Evolutionary conservation across 805 yeast genomes (phyloP), one percentile per base, ranked within the genome.

Genomic region (Nakazawaea populi): DNA sequence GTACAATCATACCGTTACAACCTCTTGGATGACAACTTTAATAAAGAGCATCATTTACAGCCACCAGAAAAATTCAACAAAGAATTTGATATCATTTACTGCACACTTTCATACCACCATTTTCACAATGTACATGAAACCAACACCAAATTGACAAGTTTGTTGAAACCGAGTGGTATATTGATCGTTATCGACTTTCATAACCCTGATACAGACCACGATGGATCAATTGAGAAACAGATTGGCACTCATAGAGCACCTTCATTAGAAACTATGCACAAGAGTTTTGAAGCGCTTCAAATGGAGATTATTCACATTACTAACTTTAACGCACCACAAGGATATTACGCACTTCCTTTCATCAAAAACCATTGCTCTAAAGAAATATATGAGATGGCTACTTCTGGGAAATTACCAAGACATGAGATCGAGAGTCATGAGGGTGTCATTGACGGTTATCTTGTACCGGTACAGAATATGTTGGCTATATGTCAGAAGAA

Each of bases 81-180:
- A 1, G 42, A 60, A 9, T 68, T 67, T 53, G 75, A 73, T 54
- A 57, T 64, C 24, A 62, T 72, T 28, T 50, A 61, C 1, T 69
- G 73, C 46, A 68, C 76, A 1, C 56, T 70, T 24, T 58, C 74
- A 1, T 72, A 65, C 53, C 77, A 73, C 53, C 77, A 73, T 54
- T 53, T 73, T 12, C 60, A 66, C 10, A 60, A 67, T 45, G 63
- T 67, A 46, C 57, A 59, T 18, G 57, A 56, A 3, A 64, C 70
- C 8, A 65, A 72, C 9, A 53, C 54, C 52, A 63, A 61, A 51
- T 56, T 73, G 52, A 60, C 63, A 7, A 55, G 63, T 5, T 68
- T 72, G 51, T 62, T 73, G 51, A 60, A 54, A 12, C 61, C 63
- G 0, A 65, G 64, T 3, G 77, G 76, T 2, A 58, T 60, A 56